Evolutionary conservation across 2,329 filamentous ascomycete genomes (phyloP), one percentile per base, ranked within the genome.

Genomic region (Microsporum audouinii): DNA sequence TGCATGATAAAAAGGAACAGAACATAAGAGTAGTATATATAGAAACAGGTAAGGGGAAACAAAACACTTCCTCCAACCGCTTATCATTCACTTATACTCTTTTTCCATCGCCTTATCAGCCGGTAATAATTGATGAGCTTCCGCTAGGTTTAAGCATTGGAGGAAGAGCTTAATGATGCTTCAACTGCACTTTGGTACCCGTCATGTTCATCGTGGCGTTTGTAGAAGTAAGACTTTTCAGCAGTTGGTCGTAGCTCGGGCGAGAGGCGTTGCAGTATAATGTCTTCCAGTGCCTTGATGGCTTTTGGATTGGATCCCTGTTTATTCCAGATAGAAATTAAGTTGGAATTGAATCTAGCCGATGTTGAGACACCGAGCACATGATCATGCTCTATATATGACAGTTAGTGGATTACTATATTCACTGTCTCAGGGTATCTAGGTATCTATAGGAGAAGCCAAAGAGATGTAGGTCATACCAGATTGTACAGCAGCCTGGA

Each of bases 291-390:
- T 65, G 80, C 83, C 71, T 92, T 85, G 67, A 94, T 83, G 4
- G 90, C 94, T 67, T 83, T 84, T 70, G 89, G 81, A 75, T 94
- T 91, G 63, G 84, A 86, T 27, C 86, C 86, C 70, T 95, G 88
- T 64, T 94, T 89, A 77, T 96, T 94, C 92, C 92, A 97, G 70
- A 97, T 84, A 67, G 88, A 88, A 71, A 96, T 87, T 65, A 96
- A 84, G 72, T 92, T 86, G 34, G 86, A 88, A 76, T 91, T 95
- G 81, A 94, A 95, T 68, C 91, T 87, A 62, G 92, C 88, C 0
- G 88, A 91, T 65, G 94, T 85, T 47, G 88, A 89, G 55, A 96
- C 86, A 58, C 92, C 92, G 72, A 91, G 94, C 67, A 97, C 81
- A 67, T 84, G 88, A 71, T 95, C 90, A 72, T 90, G 88, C 63